Evolutionary conservation across 2,329 filamentous ascomycete species (phyloP), one percentile per base, ranked within the genome.

Genomic region (Pseudogymnoascus sp.): DNA sequence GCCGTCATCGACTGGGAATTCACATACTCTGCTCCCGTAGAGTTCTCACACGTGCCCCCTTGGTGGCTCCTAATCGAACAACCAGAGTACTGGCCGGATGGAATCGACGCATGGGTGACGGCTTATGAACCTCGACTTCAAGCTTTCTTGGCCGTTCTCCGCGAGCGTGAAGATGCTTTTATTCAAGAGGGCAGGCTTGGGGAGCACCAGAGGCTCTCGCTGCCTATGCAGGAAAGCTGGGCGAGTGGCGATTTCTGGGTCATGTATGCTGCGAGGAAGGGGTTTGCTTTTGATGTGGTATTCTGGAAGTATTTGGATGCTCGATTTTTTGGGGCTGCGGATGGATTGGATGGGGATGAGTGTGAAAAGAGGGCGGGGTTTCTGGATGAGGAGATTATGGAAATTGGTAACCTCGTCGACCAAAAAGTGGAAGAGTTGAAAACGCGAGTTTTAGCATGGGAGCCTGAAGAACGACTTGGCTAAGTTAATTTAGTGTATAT

Each of bases 191-290:
- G 40, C 16, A 34, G 16, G n/a, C 60, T 64, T 23, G 26, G 14
- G 6, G 62, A 61, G 5, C 5, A 40, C 4, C 36, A 64, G 37
- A 23, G 62, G 8, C 45, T 67, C 31, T 69, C 68, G 26, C 37
- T 61, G 7, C 42, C 64, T 42, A 69, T 69, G 68, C 63, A 63
- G 45, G 62, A 68, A 23, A 67, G 67, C 59, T 69, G 67, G 67
- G 62, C 60, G 7, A 65, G 40, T 61, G 68, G 65, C 8, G 63
- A 67, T 59, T 70, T 70, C 62, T 69, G 68, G 68, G 64, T 69
- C 42, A 47, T 68, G 45, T 64, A 64, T 65, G 68, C 62, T 21
- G 29, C 60, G 61, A 59, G 68, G 29, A 67, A 66, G 42, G 66
- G 67, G 40, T 67, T 66, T 42, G 65, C 67, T 10, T 63, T 69